These are phyloP conservation scores for Trichoderma guizhouense DNA, from an alignment of 2,329 filamentous ascomycete species.

Conservation along the genomic window DNA sequence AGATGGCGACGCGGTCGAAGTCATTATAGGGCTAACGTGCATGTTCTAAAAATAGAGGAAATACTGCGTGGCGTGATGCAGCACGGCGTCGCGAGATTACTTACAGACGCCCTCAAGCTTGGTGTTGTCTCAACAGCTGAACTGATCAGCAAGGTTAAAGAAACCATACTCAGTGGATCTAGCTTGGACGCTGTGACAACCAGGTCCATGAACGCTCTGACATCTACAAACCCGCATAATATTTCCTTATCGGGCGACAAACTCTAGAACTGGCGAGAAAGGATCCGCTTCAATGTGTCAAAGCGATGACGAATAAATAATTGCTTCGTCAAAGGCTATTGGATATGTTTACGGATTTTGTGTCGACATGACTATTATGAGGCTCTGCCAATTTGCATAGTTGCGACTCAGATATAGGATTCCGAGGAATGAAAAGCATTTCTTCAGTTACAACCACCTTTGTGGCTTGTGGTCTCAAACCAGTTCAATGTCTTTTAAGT, in stretches of 20 bases:
- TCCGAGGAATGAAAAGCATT: no score
- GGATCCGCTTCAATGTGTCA: not conserved
- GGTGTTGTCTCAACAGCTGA: conserved; percentile 17
- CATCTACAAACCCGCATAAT: not conserved
- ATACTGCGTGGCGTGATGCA: conserved; percentile 17
- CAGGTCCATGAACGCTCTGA: conserved; percentile 4
- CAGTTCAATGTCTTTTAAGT: not conserved
- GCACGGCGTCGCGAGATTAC: conserved; percentile 8
- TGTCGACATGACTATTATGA: not conserved
- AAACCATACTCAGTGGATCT: conserved; percentile 8
- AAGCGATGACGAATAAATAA: not conserved
- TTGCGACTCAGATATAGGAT: fast-evolving
- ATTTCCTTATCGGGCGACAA: not conserved
- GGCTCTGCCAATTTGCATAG: not conserved
- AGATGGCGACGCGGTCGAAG: not conserved
- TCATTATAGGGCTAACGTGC: not conserved
- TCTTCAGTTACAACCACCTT: not conserved
- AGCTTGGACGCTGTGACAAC: conserved; percentile 2
- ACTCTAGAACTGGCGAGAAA: not conserved
- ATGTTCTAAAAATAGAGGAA: not conserved
- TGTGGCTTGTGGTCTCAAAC: not conserved
- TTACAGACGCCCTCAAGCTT: conserved; percentile 14
- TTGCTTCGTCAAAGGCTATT: not conserved
- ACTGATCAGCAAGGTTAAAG: conserved; percentile 12
- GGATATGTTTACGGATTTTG: not conserved